Conservation (phyloP, 371 early-diverging fungal genomes). For the Dichotomocladium elegans region DNA sequence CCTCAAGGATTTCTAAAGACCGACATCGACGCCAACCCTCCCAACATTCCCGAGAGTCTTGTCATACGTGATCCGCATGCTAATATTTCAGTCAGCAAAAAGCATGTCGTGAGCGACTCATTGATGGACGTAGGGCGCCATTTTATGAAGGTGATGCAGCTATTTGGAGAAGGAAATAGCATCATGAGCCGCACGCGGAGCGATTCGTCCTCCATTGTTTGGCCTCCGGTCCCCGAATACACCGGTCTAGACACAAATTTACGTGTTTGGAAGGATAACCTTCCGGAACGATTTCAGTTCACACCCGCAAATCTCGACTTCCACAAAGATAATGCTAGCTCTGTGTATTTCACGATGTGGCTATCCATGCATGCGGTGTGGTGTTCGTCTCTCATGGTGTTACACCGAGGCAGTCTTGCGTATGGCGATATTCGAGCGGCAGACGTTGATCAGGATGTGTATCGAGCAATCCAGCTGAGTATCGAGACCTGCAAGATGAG, state of each 20-base stretch:
- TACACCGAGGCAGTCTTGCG: constrained; percentile 42
- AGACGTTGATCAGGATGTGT: constrained; percentile 8
- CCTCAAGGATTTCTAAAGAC: constrained; percentile 53
- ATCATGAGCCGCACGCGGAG: constrained; percentile 47
- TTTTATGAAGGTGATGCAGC: constrained; percentile 25
- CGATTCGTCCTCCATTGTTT: constrained; percentile 22
- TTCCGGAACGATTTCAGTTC: constrained; percentile 30
- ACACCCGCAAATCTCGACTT: constrained; percentile 14
- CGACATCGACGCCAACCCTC: constrained; percentile 50
- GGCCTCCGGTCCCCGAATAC: constrained; percentile 53
- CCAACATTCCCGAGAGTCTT: constrained; percentile 46
- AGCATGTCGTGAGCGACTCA: constrained; percentile 24
- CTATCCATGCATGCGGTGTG: constrained; percentile 37
- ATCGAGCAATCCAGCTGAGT: constrained; percentile 22
- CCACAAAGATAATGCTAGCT: constrained; percentile 25
- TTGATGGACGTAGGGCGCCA: constrained; percentile 23
- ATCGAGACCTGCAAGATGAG: constrained; percentile 26
- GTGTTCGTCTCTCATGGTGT: constrained; percentile 30
- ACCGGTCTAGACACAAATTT: constrained; percentile 34
- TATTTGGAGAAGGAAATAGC: constrained; percentile 49
- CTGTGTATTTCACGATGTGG: constrained; percentile 34
- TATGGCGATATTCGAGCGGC: constrained; percentile 24
- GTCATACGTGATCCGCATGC: constrained; percentile 29
- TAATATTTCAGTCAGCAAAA: constrained; percentile 21
- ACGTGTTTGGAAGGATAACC: constrained; percentile 21